A percentile compares a stretch with the other conserved stretches of the same genome.
Evolutionary conservation across 108 stramenopile genomes (phyloP).

Genomic region (Skeletonema tropicum): DNA sequence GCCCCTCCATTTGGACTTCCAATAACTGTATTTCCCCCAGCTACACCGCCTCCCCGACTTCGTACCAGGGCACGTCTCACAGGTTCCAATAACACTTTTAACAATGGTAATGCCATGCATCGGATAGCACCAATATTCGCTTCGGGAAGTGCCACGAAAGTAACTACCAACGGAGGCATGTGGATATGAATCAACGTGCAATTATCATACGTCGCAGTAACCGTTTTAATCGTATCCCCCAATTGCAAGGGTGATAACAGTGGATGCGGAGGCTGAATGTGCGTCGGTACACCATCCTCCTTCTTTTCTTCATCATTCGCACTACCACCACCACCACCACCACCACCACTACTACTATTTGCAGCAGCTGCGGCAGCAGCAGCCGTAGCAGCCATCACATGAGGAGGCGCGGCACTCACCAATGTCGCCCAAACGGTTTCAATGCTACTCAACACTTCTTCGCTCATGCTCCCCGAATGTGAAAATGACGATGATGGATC

Average conservation of each 20-base stretch:
- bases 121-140: slow-evolving; percentile 41
- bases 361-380: neutral
- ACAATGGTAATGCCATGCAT: slow-evolving; percentile 21
- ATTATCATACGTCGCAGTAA: slow-evolving; percentile 45
- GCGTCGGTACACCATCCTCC: neutral
- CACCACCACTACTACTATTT: neutral
- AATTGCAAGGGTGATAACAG: slow-evolving; percentile 32
- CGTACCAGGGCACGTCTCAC: slow-evolving; percentile 38
- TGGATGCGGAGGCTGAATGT: slow-evolving; percentile 47
- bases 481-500: slow-evolving; percentile 6
- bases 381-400: slow-evolving; percentile 40
- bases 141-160: slow-evolving; percentile 35
- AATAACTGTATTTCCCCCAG: slow-evolving; percentile 1
- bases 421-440: slow-evolving; percentile 55
- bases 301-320: neutral
- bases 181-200: slow-evolving; percentile 50
- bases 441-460: slow-evolving; percentile 45
- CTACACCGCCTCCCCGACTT: slow-evolving; percentile 18
- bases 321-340: neutral
- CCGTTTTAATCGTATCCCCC: slow-evolving; percentile 26
- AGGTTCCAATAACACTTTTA: slow-evolving; percentile 40
- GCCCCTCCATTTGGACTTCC: slow-evolving; percentile 1
- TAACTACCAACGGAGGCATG: slow-evolving; percentile 51
- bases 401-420: slow-evolving; percentile 44
- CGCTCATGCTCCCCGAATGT: slow-evolving; percentile 30